These are phyloP conservation scores for Scedosporium apiospermum DNA, from an alignment of 2,329 filamentous ascomycete species.

Conservation along the genomic window DNA sequence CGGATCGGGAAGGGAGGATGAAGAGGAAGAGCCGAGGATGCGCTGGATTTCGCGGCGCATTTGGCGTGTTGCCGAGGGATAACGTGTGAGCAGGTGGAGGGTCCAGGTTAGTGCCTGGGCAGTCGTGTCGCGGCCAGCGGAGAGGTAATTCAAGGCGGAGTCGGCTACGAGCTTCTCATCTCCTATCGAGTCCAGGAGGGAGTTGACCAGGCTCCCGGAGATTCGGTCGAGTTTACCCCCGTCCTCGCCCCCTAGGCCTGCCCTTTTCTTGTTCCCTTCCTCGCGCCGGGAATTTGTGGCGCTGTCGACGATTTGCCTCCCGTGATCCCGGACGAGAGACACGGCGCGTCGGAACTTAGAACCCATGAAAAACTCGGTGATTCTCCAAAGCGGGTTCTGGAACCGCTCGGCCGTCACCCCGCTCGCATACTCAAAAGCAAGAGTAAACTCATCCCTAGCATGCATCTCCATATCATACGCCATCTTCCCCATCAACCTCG, in stretches of 20 bases:
- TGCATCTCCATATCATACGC: slow-evolving; percentile 62
- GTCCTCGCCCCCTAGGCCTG: neutral
- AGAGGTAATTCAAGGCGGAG: slow-evolving; percentile 57
- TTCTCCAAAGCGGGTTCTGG: slow-evolving; percentile 54
- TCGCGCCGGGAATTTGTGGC: slow-evolving; percentile 33
- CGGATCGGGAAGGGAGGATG: slow-evolving; percentile 8
- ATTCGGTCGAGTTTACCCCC: slow-evolving; percentile 18
- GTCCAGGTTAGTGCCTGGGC: slow-evolving; percentile 57
- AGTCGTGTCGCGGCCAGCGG: slow-evolving; percentile 54
- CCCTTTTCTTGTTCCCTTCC: neutral
- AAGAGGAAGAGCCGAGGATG: slow-evolving; percentile 8
- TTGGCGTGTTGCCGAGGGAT: slow-evolving; percentile 28
- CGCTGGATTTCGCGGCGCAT: slow-evolving; percentile 31
- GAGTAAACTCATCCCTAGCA: slow-evolving; percentile 48
- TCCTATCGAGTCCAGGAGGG: slow-evolving; percentile 45
- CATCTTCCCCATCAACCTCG: slow-evolving; percentile 57
- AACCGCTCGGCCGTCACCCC: slow-evolving; percentile 51
- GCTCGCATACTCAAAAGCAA: slow-evolving; percentile 53
- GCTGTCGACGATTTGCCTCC: slow-evolving; percentile 45
- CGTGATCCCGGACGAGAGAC: slow-evolving; percentile 41
- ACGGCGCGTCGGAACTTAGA: slow-evolving; percentile 38
- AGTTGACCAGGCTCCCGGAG: slow-evolving; percentile 50
- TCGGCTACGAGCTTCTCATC: slow-evolving; percentile 50
- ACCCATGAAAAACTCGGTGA: slow-evolving; percentile 47
- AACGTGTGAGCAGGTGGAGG: slow-evolving; percentile 48